Evolutionary conservation across 768 basidiomycete genomes (phyloP), one percentile per base, ranked within the genome.

Genomic region (Russula sp.): DNA sequence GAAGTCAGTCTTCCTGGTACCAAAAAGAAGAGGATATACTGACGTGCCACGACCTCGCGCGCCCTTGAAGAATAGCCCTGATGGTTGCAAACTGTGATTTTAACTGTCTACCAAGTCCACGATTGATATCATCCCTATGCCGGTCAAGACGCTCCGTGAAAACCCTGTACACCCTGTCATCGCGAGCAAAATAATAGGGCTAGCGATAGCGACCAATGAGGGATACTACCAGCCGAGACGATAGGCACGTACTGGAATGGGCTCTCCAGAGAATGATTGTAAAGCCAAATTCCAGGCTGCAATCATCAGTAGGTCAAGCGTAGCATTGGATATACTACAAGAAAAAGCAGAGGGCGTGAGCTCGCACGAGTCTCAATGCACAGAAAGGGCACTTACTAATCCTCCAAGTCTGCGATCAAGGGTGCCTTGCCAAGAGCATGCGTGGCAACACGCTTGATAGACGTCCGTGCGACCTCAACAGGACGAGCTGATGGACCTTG

Each of bases 171-270:
- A 90, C 84, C 39, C 95, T 84, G 64, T 93, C 88, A 72, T 98
- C 96, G 22, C 96, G 83, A 47, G 95, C 96, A 69, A 98, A 98
- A 69, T 88, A 93, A 65, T 89, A 94, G n/a, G 85, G 81, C 90
- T 20, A 69, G 55, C 2, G 38, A 39, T 35, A 42, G 36, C 18
- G n/a, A 36, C 25, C 22, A 50, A 34, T 65, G 18, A 64, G 35
- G 29, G 42, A 61, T 14, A 22, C 39, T 58, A 29, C n/a, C 53
- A 10, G 22, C 14, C 5, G 22, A 59, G 45, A 43, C 14, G 55
- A 58, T 5, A 45, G n/a, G 35, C 46, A 61, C 84, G 64, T 69
- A 93, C 93, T 6, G 93, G 91, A 71, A 96, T 84, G 36, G 74
- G 75, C 48, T 89, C 84, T 39, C 78, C 86, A 39, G 79, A 74